Evolutionary conservation across 176 grass and related monocot genomes (phyloP).

Genomic region (Carex scoparia): DNA sequence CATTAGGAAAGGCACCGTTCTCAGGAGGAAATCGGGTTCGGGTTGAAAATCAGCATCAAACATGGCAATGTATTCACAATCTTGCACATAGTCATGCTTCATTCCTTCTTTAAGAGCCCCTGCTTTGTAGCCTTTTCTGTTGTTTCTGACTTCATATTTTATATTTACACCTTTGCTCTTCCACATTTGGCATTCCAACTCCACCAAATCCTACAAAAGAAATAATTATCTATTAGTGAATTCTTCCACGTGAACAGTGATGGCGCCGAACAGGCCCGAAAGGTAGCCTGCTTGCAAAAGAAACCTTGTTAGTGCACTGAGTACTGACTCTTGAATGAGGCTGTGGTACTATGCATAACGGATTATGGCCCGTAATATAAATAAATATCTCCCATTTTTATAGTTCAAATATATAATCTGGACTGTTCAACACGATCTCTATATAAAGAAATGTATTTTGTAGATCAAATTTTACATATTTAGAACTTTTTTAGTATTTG

Average conservation of each 20-base stretch:
- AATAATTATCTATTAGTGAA: background rate
- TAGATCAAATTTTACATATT: no score
- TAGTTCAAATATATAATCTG: no score
- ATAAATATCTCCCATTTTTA: no score
- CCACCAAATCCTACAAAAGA: slow-evolving; percentile 54
- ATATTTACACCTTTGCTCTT: slow-evolving; percentile 64
- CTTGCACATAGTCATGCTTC: slow-evolving; percentile 57
- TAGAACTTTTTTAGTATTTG: no score
- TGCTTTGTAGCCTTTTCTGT: slow-evolving; percentile 90
- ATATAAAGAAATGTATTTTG: no score
- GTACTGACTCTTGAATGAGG: no score
- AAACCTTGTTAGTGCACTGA: no score
- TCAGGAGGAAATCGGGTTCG: slow-evolving; percentile 47
- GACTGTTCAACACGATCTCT: no score
- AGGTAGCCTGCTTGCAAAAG: no score
- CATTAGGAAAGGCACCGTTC: slow-evolving; percentile 76
- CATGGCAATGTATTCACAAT: slow-evolving; percentile 84
- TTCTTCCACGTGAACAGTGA: background rate
- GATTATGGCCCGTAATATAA: no score
- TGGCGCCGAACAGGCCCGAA: no score
- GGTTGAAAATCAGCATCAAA: slow-evolving; percentile 97
- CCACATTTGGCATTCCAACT: slow-evolving; percentile 63
- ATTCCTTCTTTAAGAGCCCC: slow-evolving; percentile 86
- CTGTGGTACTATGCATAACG: no score
- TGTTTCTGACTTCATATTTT: slow-evolving; percentile 70